These are phyloP conservation scores for Lathyrus oleraceus DNA, from an alignment of 306 rosid genomes.

Conservation along the genomic window DNA sequence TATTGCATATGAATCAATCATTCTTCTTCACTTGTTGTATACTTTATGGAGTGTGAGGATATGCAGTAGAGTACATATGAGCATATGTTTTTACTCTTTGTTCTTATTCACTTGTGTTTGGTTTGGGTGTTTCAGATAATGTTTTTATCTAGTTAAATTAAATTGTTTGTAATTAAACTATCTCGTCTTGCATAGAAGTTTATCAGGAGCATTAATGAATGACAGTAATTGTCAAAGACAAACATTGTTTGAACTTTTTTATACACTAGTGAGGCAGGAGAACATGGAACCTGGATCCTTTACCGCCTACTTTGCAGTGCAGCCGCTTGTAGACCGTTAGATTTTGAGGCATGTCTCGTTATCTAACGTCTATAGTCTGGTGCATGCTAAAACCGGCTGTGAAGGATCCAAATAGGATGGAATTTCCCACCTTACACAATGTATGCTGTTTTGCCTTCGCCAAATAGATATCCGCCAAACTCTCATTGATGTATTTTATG, in stretches of 20 bases:
- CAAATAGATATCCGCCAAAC: conserved; percentile 8
- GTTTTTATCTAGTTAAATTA: conserved; percentile 11
- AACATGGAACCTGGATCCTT: neutral
- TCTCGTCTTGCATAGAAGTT: conserved; percentile 18
- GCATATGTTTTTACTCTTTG: neutral
- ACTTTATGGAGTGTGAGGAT: conserved; percentile 3
- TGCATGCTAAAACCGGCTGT: neutral
- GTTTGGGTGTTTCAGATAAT: conserved; percentile 10
- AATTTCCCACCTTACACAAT: neutral
- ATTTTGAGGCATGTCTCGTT: neutral
- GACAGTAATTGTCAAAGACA: neutral
- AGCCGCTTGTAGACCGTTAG: neutral
- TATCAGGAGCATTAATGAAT: neutral
- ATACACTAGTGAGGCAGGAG: neutral
- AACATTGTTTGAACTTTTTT: neutral
- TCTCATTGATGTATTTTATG: neutral
- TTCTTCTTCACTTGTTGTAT: neutral
- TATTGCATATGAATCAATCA: neutral
- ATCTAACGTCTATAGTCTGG: neutral
- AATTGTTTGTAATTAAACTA: conserved; percentile 1
- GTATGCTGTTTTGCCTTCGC: conserved; percentile 5
- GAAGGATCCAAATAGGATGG: neutral
- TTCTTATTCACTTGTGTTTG: neutral
- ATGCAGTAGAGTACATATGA: neutral
- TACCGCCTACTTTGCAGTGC: neutral